Conservation (phyloP, 306 rosid species). For the Prunus salicina region DNA sequence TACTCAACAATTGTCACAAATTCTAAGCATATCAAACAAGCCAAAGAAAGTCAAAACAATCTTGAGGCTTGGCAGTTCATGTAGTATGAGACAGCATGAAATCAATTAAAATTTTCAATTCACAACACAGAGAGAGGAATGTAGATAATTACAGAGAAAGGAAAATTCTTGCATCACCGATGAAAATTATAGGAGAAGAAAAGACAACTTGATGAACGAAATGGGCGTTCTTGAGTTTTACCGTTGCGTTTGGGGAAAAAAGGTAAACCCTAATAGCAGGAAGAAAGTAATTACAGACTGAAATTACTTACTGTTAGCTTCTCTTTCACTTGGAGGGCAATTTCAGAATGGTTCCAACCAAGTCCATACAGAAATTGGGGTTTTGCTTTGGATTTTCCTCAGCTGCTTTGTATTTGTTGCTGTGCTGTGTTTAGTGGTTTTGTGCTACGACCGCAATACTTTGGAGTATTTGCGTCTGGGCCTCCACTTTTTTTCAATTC, state of each 20-base stretch:
- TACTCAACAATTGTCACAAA: background rate
- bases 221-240: background rate
- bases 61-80: background rate
- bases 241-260: background rate
- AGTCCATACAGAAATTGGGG: background rate
- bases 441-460: background rate
- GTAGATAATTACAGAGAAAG: background rate
- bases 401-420: background rate
- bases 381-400: background rate
- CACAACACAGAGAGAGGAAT: background rate
- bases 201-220: background rate
- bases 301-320: background rate
- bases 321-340: background rate
- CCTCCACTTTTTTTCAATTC: background rate
- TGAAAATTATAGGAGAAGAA: background rate
- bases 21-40: background rate
- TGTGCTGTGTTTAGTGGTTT: no score
- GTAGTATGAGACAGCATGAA: background rate
- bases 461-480: background rate
- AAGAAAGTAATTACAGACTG: background rate
- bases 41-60: background rate
- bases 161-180: background rate
- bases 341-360: background rate
- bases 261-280: background rate
- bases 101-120: background rate